Evolutionary conservation across 495 filamentous ascomycete genomes (phyloP).

Genomic region (Lepidopterella palustris): DNA sequence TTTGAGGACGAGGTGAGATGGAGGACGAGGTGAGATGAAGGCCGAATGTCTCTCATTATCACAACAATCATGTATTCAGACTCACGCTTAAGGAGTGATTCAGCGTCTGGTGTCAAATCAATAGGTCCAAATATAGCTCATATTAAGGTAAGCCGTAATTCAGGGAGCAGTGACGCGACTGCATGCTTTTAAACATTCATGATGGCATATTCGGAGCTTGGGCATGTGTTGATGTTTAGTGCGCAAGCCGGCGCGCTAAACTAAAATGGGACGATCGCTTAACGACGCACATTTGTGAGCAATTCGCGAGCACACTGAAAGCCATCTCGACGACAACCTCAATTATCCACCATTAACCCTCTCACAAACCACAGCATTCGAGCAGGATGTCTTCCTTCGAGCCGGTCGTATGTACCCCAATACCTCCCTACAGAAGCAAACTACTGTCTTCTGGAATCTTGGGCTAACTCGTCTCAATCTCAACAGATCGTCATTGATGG

Average conservation of each 20-base stretch:
- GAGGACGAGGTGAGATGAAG: too few species aligned
- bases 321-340: background rate
- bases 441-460: conserved; percentile 10
- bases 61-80: too few species aligned
- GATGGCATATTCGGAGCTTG: too few species aligned
- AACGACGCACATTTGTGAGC: conserved; percentile 2
- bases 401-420: conserved; percentile 55
- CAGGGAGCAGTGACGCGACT: too few species aligned
- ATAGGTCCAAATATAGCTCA: too few species aligned
- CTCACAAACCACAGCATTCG: conserved; percentile 7
- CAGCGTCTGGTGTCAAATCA: too few species aligned
- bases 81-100: too few species aligned
- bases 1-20: too few species aligned
- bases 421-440: conserved; percentile 2
- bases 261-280: background rate
- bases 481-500: conserved; percentile 91
- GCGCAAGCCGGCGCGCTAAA: background rate
- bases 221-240: background rate
- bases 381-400: conserved; percentile 97
- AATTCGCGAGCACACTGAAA: background rate
- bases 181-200: too few species aligned
- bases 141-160: too few species aligned
- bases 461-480: conserved; percentile 16
- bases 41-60: too few species aligned
- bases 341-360: conserved; percentile 15